Evolutionary conservation across 176 grass and related monocot genomes (phyloP), one percentile per base, ranked within the genome.

Genomic region (Oryza australiensis): DNA sequence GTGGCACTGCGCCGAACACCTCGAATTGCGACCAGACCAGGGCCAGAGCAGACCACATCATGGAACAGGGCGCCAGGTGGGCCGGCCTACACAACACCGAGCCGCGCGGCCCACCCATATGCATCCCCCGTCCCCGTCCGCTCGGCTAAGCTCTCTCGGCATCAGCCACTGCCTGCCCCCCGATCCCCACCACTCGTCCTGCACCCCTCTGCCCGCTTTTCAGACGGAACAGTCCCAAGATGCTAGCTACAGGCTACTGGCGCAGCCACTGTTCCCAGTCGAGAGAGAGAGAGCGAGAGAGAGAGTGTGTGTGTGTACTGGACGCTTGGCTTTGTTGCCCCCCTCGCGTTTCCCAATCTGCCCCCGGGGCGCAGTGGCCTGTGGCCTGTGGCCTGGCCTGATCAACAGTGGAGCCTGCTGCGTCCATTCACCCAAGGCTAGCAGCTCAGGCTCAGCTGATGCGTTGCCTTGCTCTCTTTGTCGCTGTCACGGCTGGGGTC

Each of bases 151-250:
- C 38, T 40, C 38, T 49, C 15, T 55, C n/a, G 20, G 51, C 23
- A n/a, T 60, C 22, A n/a, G 24, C 14, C 43, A 45, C 22, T 23
- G 24, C 9, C 43, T 3, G 29, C 16, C 49, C 14, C n/a, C 2
- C 64, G 1, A 67, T 24, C 90, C 78, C 64, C 86, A 80, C 82
- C 86, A 79, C 83, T 29, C 70, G 34, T 87, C 69, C 86, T 83
- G 82, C 48, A 37, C 74, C 53, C 53, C 7, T 68, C 83, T 84
- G 66, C 69, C 68, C 29, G 28, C 88, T 85, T 89, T 90, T 90
- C 88, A 90, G 88, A 86, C 35, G 75, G 77, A 86, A 82, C 88
- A 86, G 88, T 82, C 27, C 22, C 42, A 66, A 66, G 81, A 66
- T 53, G 69, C 37, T 64, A 73, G 83, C 73, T 73, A 86, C 27